Conservation (phyloP, 805 yeast genomes). For the Candida germanica region DNA sequence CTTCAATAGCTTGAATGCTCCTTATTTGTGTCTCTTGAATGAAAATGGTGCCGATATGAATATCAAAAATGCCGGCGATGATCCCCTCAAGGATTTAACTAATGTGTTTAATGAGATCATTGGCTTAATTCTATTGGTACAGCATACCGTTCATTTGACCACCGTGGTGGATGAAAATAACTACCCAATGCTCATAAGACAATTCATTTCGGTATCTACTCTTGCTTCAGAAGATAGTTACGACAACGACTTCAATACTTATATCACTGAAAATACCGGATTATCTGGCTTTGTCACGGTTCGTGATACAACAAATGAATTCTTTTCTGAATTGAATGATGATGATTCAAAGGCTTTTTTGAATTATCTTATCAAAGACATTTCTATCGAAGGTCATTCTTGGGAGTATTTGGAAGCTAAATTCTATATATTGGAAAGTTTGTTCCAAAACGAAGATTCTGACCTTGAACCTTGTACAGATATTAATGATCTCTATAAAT, state of each 20-base stretch:
- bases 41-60: constrained; percentile 2
- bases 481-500: constrained; percentile 13
- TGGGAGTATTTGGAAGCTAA: constrained; percentile 41
- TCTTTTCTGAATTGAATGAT: constrained; percentile 47
- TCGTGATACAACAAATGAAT: constrained; percentile 61
- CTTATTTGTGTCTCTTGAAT: constrained; percentile 9
- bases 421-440: constrained; percentile 37
- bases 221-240: constrained; percentile 50
- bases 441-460: constrained; percentile 41
- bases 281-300: constrained; percentile 50
- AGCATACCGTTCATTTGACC: constrained; percentile 21
- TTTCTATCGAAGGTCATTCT: constrained; percentile 1
- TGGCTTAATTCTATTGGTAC: constrained; percentile 17
- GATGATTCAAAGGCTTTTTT: constrained; percentile 28
- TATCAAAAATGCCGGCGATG: constrained; percentile 11
- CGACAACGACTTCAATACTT: constrained; percentile 60
- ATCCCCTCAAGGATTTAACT: constrained; percentile 8
- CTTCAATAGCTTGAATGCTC: constrained; percentile 13
- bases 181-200: constrained; percentile 16
- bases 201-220: constrained; percentile 37
- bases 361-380: neutral
- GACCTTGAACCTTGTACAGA: constrained; percentile 14
- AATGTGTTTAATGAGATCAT: constrained; percentile 10
- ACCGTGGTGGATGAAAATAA: constrained; percentile 10
- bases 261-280: constrained; percentile 73